A percentile compares a stretch with the other conserved stretches of the same genome.
These are phyloP conservation scores for Epicoccum nigrum DNA, from an alignment of 2,329 filamentous ascomycete species.

Conservation along the genomic window DNA sequence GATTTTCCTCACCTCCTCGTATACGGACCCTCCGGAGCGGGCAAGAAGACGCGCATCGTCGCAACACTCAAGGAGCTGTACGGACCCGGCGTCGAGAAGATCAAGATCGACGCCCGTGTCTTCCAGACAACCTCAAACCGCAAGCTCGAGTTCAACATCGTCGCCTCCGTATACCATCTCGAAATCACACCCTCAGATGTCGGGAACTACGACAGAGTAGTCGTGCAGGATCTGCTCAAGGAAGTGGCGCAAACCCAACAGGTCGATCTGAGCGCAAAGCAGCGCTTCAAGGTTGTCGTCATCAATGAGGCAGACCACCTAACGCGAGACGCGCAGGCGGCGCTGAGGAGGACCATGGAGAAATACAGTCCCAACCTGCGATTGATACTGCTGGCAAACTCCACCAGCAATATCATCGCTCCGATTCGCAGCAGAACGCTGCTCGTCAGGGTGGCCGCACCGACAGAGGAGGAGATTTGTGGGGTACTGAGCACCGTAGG, in stretches of 20 bases:
- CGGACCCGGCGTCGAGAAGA: constrained; percentile 97
- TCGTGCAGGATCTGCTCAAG: constrained; percentile 93
- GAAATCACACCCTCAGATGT: constrained; percentile 98
- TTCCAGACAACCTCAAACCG: constrained; percentile 96
- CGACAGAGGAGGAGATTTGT: constrained; percentile 83
- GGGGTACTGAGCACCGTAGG: constrained; percentile 72
- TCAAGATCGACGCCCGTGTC: constrained; percentile 96
- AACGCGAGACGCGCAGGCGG: constrained; percentile 92
- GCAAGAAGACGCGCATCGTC: constrained; percentile 96
- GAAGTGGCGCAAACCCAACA: constrained; percentile 99
- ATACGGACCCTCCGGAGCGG: constrained; percentile 93
- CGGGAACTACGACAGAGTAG: constrained; percentile 93
- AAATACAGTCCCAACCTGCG: constrained; percentile 97
- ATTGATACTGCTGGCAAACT: constrained; percentile 91
- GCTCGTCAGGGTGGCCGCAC: constrained; percentile 88
- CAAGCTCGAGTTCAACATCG: constrained; percentile 99
- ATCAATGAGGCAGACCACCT: constrained; percentile 99
- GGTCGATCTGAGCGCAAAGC: constrained; percentile 88
- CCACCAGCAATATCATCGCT: constrained; percentile 98
- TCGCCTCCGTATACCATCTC: constrained; percentile 94
- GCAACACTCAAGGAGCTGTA: constrained; percentile 95
- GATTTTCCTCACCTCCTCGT: constrained; percentile 98
- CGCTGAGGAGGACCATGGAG: constrained; percentile 94
- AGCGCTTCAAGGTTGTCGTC: constrained; percentile 97
- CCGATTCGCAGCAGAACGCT: constrained; percentile 92